Evolutionary conservation across 164 flowering plant species (phyloP).

Genomic region (Tetrastigma voinierianum): DNA sequence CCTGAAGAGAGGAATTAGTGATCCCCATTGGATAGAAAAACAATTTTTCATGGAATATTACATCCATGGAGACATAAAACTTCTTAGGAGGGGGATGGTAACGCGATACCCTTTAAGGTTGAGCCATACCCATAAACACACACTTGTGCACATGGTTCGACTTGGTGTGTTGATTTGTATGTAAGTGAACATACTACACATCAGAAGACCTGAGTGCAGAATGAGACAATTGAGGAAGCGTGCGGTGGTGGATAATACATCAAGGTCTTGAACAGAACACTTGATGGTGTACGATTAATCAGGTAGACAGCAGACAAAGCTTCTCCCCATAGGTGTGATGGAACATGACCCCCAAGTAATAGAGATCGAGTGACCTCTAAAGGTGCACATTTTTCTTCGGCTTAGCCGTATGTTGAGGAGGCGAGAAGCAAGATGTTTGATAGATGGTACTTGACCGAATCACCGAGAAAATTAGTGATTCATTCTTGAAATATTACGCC

Average conservation of each 20-base stretch:
- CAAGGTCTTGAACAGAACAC: slow-evolving; percentile 2
- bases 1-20: not conserved
- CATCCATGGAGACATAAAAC: slow-evolving; percentile 8
- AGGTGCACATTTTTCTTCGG: too few relatives aligned
- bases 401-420: slow-evolving; percentile 8
- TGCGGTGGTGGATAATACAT: slow-evolving; percentile 6
- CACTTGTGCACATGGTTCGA: not conserved
- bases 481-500: slow-evolving; percentile 7
- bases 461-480: not conserved
- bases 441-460: not conserved
- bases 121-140: slow-evolving; percentile 8
- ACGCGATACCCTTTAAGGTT: slow-evolving; percentile 7
- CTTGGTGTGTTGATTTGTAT: not conserved
- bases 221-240: not conserved
- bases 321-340: not conserved
- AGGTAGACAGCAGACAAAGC: not conserved
- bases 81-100: slow-evolving; percentile 3
- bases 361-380: not conserved
- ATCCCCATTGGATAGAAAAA: not conserved
- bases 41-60: slow-evolving; percentile 2
- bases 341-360: not conserved
- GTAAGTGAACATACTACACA: slow-evolving; percentile 1
- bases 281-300: not conserved
- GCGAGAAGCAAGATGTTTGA: not conserved
- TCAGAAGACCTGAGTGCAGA: not conserved